These are phyloP conservation scores for Phycomyces blakesleeanus DNA, from an alignment of 192 early-diverging fungal species.

Conservation along the genomic window DNA sequence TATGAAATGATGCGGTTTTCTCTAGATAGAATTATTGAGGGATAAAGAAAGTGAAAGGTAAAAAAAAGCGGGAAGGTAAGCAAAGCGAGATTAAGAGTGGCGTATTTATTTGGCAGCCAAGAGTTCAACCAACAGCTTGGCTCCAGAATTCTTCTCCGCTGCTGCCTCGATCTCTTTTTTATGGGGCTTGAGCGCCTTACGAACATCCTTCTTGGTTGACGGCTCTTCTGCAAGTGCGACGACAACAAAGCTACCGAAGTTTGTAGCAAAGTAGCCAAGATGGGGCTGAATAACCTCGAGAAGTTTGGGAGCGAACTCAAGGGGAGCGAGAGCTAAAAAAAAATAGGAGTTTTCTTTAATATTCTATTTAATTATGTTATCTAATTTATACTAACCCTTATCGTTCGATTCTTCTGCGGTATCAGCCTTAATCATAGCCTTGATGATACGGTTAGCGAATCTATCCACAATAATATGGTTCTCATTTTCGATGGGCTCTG, in stretches of 20 bases:
- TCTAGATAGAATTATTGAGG: too few species aligned
- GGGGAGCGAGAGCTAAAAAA: conserved; percentile 25
- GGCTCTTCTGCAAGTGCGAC: conserved; percentile 37
- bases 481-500: conserved; percentile 34
- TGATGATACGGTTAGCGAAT: conserved; percentile 49
- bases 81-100: too few species aligned
- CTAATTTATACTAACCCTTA: conserved; percentile 10
- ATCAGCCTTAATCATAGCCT: conserved; percentile 45
- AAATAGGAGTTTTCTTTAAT: too few species aligned
- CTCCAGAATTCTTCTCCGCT: conserved; percentile 25
- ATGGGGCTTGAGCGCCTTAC: conserved; percentile 52
- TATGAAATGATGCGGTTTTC: too few species aligned
- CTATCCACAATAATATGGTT: conserved; percentile 41
- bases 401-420: conserved; percentile 31
- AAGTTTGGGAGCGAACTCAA: conserved; percentile 33
- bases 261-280: conserved; percentile 35
- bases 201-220: conserved; percentile 18
- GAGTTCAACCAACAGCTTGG: conserved; percentile 21
- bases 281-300: conserved; percentile 28
- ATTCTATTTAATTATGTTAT: too few species aligned
- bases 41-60: too few species aligned
- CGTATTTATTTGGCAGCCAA: not conserved
- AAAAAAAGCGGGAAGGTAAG: too few species aligned
- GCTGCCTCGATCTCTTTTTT: conserved; percentile 49
- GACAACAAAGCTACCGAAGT: conserved; percentile 37